Evolutionary conservation across 108 stramenopile species (phyloP).

Genomic region (Cylindrotheca fusiformis): DNA sequence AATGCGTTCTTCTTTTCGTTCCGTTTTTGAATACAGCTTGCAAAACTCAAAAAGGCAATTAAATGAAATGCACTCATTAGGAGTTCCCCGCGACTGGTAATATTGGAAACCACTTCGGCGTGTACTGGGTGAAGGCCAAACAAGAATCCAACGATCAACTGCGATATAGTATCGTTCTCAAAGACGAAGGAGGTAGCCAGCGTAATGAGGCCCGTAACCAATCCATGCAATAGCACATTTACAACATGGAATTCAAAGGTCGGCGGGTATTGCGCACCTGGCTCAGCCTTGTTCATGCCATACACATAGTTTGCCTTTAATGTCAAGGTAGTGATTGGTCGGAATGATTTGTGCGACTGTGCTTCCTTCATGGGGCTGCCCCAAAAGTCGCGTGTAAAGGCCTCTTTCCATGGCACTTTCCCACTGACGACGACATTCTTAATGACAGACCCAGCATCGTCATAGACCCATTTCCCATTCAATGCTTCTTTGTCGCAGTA

Average conservation of each 20-base stretch:
- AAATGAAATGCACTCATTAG: slow-evolving; percentile 50
- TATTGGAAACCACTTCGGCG: slow-evolving; percentile 56
- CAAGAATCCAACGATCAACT: slow-evolving; percentile 38
- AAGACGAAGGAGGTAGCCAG: slow-evolving; percentile 30
- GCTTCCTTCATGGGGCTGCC: slow-evolving; percentile 37
- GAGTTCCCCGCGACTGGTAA: slow-evolving; percentile 60
- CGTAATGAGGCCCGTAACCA: slow-evolving; percentile 46
- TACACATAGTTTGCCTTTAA: slow-evolving; percentile 39
- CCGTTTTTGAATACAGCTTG: slow-evolving; percentile 6
- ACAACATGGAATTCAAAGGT: slow-evolving; percentile 40
- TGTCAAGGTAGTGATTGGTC: slow-evolving; percentile 50
- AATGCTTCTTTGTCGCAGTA: slow-evolving; percentile 45
- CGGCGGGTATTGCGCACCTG: slow-evolving; percentile 11
- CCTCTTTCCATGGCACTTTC: slow-evolving; percentile 39
- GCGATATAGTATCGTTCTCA: slow-evolving; percentile 15
- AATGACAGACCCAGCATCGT: slow-evolving; percentile 43
- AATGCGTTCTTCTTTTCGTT: not conserved
- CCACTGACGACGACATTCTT: slow-evolving; percentile 52
- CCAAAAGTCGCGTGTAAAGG: slow-evolving; percentile 48
- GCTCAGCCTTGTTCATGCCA: slow-evolving; percentile 6
- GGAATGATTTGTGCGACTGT: slow-evolving; percentile 50
- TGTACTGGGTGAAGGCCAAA: slow-evolving; percentile 61
- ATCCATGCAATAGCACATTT: slow-evolving; percentile 45
- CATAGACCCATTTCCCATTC: slow-evolving; percentile 43
- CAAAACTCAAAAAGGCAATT: slow-evolving; percentile 41